Conservation (phyloP, 805 yeast species). For the Ogataea haglerorum region DNA sequence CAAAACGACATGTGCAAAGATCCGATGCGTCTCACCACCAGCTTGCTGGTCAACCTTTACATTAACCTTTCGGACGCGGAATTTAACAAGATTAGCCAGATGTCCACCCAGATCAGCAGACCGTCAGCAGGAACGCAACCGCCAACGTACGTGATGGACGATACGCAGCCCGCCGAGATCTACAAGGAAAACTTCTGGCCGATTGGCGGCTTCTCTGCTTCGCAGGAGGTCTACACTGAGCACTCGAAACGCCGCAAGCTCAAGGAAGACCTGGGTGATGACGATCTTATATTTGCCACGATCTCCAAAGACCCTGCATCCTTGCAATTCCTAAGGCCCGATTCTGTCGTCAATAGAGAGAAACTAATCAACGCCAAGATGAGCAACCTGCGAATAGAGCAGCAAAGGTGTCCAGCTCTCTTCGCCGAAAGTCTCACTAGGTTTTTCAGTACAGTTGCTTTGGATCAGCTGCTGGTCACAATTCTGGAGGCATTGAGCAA, state of each 20-base stretch:
- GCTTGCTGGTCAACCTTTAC: constrained; percentile 48
- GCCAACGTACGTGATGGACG: constrained; percentile 37
- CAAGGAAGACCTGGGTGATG: constrained; percentile 28
- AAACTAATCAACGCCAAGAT: constrained; percentile 23
- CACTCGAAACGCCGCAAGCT: constrained; percentile 32
- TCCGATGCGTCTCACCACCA: constrained; percentile 48
- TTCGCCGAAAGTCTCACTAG: constrained; percentile 47
- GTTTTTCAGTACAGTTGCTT: constrained; percentile 45
- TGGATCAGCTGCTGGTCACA: constrained; percentile 41
- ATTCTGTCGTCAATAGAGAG: constrained; percentile 16
- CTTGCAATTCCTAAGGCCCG: constrained; percentile 40
- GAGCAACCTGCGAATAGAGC: constrained; percentile 16
- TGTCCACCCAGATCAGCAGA: constrained; percentile 23
- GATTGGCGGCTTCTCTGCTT: constrained; percentile 30
- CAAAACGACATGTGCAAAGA: constrained; percentile 50
- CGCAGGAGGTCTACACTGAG: constrained; percentile 43
- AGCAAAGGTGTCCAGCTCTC: constrained; percentile 23
- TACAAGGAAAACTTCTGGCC: constrained; percentile 28
- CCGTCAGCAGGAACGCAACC: constrained; percentile 46
- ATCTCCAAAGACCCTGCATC: constrained; percentile 50
- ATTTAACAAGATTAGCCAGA: constrained; percentile 30
- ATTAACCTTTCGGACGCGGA: constrained; percentile 52
- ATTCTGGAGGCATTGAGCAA: constrained; percentile 41
- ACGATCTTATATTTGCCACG: constrained; percentile 35
- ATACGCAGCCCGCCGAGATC: constrained; percentile 26